Base-by-base conservation (phyloP, 225 moss, liverwort and hornwort species). In the Bryoerythrophyllum caledonicum region DNA sequence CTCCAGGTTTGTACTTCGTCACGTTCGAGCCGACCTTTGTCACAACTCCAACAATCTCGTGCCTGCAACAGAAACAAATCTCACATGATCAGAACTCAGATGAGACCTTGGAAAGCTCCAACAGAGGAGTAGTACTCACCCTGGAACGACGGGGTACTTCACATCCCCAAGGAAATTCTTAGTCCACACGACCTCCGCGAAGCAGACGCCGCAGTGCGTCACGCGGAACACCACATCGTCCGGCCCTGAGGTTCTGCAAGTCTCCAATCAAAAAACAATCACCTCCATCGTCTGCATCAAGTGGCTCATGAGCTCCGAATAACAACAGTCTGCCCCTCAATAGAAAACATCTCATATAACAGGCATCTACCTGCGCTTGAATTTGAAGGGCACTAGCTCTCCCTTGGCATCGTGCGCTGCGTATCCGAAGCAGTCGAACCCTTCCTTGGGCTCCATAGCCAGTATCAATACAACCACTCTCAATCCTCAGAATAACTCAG, bases 161-260 rank as follows among this genome's bases (percentile, higher is more conserved):
- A 81, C 78, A 20, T 70, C 82, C 17, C 78, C 79, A 52, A 58
- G 44, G 9, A 83, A 86, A 32, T 91, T 82, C 70, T 60, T 83
- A 15, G 86, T 69, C 77, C 85, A 86, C 19, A 79, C 10, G 6
- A 90, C 63, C 67, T 95, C 92, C 65, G 86, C 83, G 19, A 60
- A 92, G 75, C 91, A 90, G 59, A 92, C 8, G 10, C 91, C 92
- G 53, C 88, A 95, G 59, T 86, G 89, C 12, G 88, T 90, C n/a
- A 91, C 80, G 7, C 85, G 80, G 46, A 91, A 69, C 14, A 78
- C 77, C 60, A 92, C 86, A 67, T 95, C 91, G 27, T 89, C 82
- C 4, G 89, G 82, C 30, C 89, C 85, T 8, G 88, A 27, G 8
- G 67, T 64, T 52, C 94, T 92, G 83, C 17, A 58, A 49, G 48